Conservation (phyloP, 2,329 filamentous ascomycete genomes). For the Aspergillus udagawae region DNA sequence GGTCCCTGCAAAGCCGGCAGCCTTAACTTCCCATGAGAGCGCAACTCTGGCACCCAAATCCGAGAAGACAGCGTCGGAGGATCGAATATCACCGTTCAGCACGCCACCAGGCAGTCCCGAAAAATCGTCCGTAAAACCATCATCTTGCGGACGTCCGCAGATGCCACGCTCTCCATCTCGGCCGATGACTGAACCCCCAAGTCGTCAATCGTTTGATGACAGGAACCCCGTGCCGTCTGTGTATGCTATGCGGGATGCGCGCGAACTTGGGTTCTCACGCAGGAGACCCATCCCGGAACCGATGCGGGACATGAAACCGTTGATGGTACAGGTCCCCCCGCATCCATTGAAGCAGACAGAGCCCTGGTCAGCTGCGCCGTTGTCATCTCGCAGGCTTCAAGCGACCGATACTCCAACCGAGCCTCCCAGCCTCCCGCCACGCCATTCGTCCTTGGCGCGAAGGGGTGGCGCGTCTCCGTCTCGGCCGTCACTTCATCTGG, state of each 20-base stretch:
- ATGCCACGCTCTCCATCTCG: constrained; percentile 17
- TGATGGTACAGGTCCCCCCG: constrained; percentile 30
- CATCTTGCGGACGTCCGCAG: constrained; percentile 9
- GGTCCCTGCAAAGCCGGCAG: constrained; percentile 49
- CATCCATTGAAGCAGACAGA: constrained; percentile 17
- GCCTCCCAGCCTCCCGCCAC: constrained; percentile 49
- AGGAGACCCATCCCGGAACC: constrained; percentile 23
- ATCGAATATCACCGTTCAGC: constrained; percentile 71
- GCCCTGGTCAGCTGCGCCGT: constrained; percentile 23
- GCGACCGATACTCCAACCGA: constrained; percentile 34
- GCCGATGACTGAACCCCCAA: constrained; percentile 23
- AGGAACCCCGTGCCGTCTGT: constrained; percentile 18
- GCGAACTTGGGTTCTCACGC: constrained; percentile 29
- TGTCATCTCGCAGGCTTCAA: constrained; percentile 40
- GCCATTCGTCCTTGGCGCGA: constrained; percentile 25
- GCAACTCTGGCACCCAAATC: constrained; percentile 24
- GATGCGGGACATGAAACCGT: constrained; percentile 26
- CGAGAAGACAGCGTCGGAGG: constrained; percentile 33
- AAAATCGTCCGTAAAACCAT: constrained; percentile 44
- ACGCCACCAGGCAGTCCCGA: constrained; percentile 75
- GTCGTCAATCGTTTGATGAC: constrained; percentile 26
- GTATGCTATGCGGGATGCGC: constrained; percentile 20
- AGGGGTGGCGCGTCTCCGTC: constrained; percentile 22
- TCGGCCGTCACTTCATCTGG: constrained; percentile 11
- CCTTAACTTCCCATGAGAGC: constrained; percentile 27